These are phyloP conservation scores for Galerina sulciceps DNA, from an alignment of 768 basidiomycete genomes.

Conservation along the genomic window DNA sequence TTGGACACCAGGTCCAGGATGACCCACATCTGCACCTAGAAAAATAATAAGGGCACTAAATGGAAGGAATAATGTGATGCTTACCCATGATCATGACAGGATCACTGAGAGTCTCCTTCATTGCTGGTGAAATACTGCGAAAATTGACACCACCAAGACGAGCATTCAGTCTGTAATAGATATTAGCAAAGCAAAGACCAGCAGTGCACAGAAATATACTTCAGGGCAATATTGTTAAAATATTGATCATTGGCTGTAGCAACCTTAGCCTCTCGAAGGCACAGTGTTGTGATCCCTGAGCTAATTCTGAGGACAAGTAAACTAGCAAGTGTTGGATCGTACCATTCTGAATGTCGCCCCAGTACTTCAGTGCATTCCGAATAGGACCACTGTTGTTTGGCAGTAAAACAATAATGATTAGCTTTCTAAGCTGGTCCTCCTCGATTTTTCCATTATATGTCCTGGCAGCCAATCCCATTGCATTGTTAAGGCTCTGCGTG, in stretches of 20 bases:
- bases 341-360: slow-evolving; percentile 8
- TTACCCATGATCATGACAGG: slow-evolving; percentile 16
- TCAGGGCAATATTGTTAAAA: slow-evolving; percentile 14
- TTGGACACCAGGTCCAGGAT: slow-evolving; percentile 12
- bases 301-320: not conserved
- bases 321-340: not conserved
- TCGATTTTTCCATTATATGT: not conserved
- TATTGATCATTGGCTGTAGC: slow-evolving; percentile 3
- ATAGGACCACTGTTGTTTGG: slow-evolving; percentile 49
- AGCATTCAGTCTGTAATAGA: slow-evolving; percentile 5
- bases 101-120: not conserved
- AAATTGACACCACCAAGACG: slow-evolving; percentile 11
- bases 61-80: no score
- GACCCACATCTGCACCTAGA: slow-evolving; percentile 12
- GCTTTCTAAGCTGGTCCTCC: not conserved
- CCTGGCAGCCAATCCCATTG: not conserved
- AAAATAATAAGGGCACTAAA: not conserved
- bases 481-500: not conserved
- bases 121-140: not conserved
- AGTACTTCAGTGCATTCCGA: slow-evolving; percentile 49
- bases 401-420: slow-evolving; percentile 9
- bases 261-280: slow-evolving; percentile 1
- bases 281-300: slow-evolving; percentile 9
- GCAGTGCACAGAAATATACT: not conserved
- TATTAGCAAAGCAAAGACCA: not conserved